Conservation (phyloP, 768 basidiomycete species). For the Phanerodontia chrysosporium region DNA sequence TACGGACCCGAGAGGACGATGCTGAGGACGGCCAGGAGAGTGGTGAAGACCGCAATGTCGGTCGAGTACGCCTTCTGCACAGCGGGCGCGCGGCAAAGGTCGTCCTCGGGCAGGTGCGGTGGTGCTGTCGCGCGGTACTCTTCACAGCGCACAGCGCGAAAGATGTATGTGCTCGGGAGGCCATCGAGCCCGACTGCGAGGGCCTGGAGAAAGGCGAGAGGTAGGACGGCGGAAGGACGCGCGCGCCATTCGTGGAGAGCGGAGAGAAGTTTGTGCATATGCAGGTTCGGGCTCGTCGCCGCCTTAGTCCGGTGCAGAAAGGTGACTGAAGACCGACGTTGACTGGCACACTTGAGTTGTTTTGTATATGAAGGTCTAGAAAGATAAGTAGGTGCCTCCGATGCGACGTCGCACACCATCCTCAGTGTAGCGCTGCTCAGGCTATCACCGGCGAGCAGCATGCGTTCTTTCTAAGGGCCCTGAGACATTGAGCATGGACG, state of each 20-base stretch:
- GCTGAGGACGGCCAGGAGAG: not conserved
- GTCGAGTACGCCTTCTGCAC: slow-evolving; percentile 5
- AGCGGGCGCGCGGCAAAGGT: not conserved
- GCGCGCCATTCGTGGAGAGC: slow-evolving; percentile 1
- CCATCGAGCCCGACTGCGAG: not conserved
- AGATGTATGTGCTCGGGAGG: not conserved
- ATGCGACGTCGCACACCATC: not conserved
- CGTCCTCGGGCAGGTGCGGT: not conserved
- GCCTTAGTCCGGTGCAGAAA: not conserved
- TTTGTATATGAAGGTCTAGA: not conserved
- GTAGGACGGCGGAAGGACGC: not conserved
- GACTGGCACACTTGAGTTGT: not conserved
- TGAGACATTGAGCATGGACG: no score
- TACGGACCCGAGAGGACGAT: slow-evolving; percentile 1
- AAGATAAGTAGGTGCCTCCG: no score
- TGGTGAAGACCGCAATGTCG: not conserved
- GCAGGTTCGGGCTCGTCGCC: not conserved
- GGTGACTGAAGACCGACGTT: not conserved
- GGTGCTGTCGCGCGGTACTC: not conserved
- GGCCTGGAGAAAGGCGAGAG: not conserved
- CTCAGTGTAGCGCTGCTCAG: not conserved
- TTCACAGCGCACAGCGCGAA: not conserved
- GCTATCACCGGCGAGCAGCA: not conserved
- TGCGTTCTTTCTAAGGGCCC: not conserved
- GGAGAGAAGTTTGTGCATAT: not conserved